Evolutionary conservation across 805 yeast species (phyloP), one percentile per base, ranked within the genome.

Genomic region (Ogataea degrootiae): DNA sequence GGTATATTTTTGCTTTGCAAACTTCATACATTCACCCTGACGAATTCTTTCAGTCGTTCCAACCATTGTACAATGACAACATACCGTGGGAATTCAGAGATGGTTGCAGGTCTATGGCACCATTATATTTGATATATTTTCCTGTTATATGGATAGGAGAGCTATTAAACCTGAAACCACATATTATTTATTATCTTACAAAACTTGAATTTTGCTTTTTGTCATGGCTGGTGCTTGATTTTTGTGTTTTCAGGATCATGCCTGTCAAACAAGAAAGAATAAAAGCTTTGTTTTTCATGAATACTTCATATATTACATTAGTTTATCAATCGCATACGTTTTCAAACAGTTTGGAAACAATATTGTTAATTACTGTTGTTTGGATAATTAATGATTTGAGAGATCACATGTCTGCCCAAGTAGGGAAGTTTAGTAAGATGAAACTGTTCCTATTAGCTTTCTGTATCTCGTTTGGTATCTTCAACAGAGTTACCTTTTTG

Each of bases 11-110:
- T 40, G 82, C 86, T 0, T 61, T 86, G 1, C 80, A 85, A 46
- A 75, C 85, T 31, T 87, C 97, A 0, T 94, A 95, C 61, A 82
- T 94, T 42, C 99, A 95, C 56, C 99, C 99, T 0, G 99, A 94
- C 71, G 99, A 94, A 68, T 97, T 91, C 63, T 87, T 88, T 63
- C 99, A 95, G 63, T 79, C 83, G n/a, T 77, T 95, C 42, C 95
- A 90, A 62, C 84, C 85, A 0, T 59, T 92, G 22, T 73, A 82
- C 12, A 62, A 65, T 71, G 66, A 62, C 67, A 69, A 72, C 14
- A 57, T 75, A 0, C 91, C 97, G 0, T 92, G 99, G 99, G 99
- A 92, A 62, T 94, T 87, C 66, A 57, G 67, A 5, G 70, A 64
- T 2, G 57, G 52, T 1, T 82, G 90, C 3, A 72, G 98, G 48